These are phyloP conservation scores for Tricholoma saponaceum DNA, from an alignment of 768 basidiomycete genomes.

Conservation along the genomic window DNA sequence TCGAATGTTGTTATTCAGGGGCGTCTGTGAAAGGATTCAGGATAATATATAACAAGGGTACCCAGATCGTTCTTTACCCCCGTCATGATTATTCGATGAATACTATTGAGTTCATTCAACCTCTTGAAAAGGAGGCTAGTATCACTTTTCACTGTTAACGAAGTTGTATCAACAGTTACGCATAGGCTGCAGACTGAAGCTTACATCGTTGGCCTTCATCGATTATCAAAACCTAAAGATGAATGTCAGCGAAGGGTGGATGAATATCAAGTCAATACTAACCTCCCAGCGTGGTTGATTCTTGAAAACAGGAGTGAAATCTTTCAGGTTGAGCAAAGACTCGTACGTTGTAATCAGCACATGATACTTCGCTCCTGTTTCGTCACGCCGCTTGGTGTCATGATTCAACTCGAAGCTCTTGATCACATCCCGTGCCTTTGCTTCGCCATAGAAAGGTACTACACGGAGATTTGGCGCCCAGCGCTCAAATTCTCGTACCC, in stretches of 20 bases:
- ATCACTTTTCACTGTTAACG: conserved; percentile 74
- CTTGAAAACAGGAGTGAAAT: conserved; percentile 75
- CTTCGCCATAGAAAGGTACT: conserved; percentile 84
- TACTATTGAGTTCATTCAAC: conserved; percentile 70
- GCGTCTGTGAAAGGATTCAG: conserved; percentile 51
- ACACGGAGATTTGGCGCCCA: conserved; percentile 76
- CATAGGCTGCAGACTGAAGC: conserved; percentile 19
- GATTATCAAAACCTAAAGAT: conserved; percentile 61
- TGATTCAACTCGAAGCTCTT: conserved; percentile 80
- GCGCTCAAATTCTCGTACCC: conserved; percentile 91
- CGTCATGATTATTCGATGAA: conserved; percentile 87
- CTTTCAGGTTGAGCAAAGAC: conserved; percentile 62
- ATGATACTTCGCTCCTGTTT: conserved; percentile 68
- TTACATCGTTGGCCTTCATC: conserved; percentile 91
- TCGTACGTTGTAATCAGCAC: conserved; percentile 95
- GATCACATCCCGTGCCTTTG: conserved; percentile 75
- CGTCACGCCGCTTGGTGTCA: conserved; percentile 30
- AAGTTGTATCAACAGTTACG: conserved; percentile 7
- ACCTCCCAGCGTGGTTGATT: conserved; percentile 87
- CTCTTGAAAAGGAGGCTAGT: conserved; percentile 75
- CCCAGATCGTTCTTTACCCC: conserved; percentile 47
- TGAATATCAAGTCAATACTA: conserved; percentile 4
- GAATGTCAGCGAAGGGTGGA: not conserved
- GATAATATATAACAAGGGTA: not conserved
- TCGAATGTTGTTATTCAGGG: conserved; percentile 94